Conservation (phyloP, 257 asterid species). For the Plantago elongata region DNA sequence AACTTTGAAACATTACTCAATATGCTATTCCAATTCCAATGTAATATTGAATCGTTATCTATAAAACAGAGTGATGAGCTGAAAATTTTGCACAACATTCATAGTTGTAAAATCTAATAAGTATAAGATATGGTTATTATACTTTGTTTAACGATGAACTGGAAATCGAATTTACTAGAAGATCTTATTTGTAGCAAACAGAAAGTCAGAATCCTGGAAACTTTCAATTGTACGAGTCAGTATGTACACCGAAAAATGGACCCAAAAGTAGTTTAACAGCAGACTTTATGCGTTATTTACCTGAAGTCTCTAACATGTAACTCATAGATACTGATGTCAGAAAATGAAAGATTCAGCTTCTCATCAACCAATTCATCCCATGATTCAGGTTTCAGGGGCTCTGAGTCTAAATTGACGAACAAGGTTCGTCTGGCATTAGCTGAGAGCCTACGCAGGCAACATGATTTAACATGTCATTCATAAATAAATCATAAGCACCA, state of each 20-base stretch:
- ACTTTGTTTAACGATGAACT: neutral
- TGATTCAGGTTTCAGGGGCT: slow-evolving; percentile 71
- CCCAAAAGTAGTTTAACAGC: slow-evolving; percentile 12
- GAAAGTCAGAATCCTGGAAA: slow-evolving; percentile 2
- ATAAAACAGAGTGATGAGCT: no score
- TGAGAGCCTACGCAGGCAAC: slow-evolving; percentile 59
- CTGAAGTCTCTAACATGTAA: slow-evolving; percentile 97
- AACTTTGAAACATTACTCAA: slow-evolving; percentile 2
- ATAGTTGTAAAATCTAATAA: no score
- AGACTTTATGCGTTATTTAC: slow-evolving; percentile 32
- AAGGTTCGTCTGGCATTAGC: slow-evolving; percentile 70
- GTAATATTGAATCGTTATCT: no score
- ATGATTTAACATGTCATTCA: slow-evolving; percentile 16
- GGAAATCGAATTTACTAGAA: slow-evolving; percentile 3
- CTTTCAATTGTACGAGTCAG: neutral
- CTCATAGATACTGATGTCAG: slow-evolving; percentile 88
- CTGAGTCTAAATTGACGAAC: slow-evolving; percentile 66
- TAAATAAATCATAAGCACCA: slow-evolving; percentile 13
- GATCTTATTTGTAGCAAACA: slow-evolving; percentile 9
- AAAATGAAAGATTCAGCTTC: slow-evolving; percentile 69
- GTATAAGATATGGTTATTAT: no score
- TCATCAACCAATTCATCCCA: slow-evolving; percentile 75
- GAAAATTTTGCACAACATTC: no score
- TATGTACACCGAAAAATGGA: neutral
- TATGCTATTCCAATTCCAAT: neutral